Conservation (phyloP, 2,329 filamentous ascomycete species). For the Ophiostoma montium region DNA sequence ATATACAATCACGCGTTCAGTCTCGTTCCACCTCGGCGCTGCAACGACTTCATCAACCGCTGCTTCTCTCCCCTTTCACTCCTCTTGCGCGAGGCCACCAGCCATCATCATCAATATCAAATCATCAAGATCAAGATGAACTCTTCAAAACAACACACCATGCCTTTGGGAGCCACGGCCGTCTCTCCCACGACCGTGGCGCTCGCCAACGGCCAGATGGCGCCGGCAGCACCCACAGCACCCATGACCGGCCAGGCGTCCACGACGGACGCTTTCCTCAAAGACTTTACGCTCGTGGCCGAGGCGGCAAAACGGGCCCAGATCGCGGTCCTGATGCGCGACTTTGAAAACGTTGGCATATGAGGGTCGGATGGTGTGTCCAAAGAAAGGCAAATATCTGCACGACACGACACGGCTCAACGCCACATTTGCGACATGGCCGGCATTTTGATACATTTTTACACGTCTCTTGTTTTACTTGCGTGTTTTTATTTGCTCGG, state of each 20-base stretch:
- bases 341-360: constrained; percentile 61
- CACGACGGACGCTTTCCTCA: constrained; percentile 49
- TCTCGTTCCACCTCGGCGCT: too few relatives aligned
- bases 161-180: background rate
- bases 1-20: too few relatives aligned
- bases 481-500: background rate
- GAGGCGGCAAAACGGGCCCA: constrained; percentile 90
- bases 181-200: background rate
- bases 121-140: constrained; percentile 3
- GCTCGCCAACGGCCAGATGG: constrained; percentile 8
- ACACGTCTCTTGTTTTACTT: background rate
- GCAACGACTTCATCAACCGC: background rate
- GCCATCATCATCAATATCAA: too few relatives aligned
- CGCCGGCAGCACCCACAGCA: constrained; percentile 17
- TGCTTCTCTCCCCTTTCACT: too few relatives aligned
- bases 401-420: background rate
- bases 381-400: background rate
- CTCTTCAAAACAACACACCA: constrained; percentile 1
- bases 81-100: too few relatives aligned
- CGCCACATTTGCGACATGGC: too few relatives aligned
- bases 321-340: constrained; percentile 75
- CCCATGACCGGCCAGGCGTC: constrained; percentile 21
- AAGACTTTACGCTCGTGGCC: constrained; percentile 72
- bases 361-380: constrained; percentile 14
- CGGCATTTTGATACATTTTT: too few relatives aligned